phyloP scores from a whole-genome alignment of 2,329 filamentous ascomycete genomes.

The Fonsecaea erecta region DNA sequence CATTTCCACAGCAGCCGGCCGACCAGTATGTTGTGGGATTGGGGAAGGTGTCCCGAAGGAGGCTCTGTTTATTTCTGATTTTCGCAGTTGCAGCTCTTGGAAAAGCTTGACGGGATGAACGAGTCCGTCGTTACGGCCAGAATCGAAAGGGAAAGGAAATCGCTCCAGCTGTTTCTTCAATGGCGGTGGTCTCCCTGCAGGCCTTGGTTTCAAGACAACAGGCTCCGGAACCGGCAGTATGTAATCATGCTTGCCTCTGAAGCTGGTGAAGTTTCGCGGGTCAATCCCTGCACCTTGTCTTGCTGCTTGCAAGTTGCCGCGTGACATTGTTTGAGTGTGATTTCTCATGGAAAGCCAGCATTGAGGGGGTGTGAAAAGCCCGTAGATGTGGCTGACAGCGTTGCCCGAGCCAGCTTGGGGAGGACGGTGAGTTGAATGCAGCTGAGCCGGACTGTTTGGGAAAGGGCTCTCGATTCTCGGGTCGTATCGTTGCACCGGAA shows the following conservation, averaged over 20 bases:
- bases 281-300: constrained; percentile 7
- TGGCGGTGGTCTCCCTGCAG: constrained; percentile 33
- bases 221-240: constrained; percentile 36
- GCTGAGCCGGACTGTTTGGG: constrained; percentile 20
- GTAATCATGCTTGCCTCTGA: constrained; percentile 28
- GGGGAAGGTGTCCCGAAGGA: constrained; percentile 25
- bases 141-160: constrained; percentile 25
- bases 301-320: background rate
- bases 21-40: background rate
- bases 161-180: constrained; percentile 33
- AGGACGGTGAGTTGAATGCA: background rate
- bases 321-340: background rate
- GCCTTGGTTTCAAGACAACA: constrained; percentile 32
- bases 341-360: constrained; percentile 6
- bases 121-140: constrained; percentile 22
- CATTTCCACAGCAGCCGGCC: background rate
- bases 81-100: constrained; percentile 22
- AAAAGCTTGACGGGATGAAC: constrained; percentile 33
- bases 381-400: constrained; percentile 16
- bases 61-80: constrained; percentile 13
- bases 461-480: constrained; percentile 33
- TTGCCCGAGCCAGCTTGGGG: background rate
- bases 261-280: constrained; percentile 14
- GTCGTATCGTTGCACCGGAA: constrained; percentile 27
- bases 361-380: constrained; percentile 29